phyloP scores from a whole-genome alignment of 805 yeast genomes.

The Spathaspora sp. region DNA sequence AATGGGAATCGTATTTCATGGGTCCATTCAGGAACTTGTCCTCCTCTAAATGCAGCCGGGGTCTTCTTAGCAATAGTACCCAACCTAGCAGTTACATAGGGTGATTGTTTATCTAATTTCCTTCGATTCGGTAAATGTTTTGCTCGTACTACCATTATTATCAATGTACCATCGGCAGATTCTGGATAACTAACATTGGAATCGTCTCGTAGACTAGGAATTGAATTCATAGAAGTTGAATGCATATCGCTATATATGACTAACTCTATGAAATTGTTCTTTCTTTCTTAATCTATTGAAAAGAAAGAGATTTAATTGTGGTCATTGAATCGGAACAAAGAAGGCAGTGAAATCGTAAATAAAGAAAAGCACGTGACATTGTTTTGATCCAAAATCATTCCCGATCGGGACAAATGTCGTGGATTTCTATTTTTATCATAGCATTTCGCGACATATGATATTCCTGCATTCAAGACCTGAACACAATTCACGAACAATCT shows the following conservation, averaged over 20 bases:
- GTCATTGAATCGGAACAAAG: neutral
- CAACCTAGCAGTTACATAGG: constrained; percentile 78
- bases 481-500: too few species aligned
- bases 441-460: neutral
- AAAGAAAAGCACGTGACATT: neutral
- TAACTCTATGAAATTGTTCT: too few species aligned
- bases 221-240: neutral
- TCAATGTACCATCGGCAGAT: constrained; percentile 53
- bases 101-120: constrained; percentile 89
- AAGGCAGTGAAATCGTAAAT: neutral
- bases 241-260: neutral
- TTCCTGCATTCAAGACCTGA: too few species aligned
- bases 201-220: neutral
- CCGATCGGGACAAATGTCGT: neutral
- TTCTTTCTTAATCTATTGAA: neutral
- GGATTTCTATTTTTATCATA: neutral
- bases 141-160: constrained; percentile 75
- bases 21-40: constrained; percentile 91
- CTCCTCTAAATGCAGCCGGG: constrained; percentile 76
- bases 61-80: constrained; percentile 82
- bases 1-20: constrained; percentile 68
- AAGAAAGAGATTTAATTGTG: neutral
- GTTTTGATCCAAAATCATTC: neutral
- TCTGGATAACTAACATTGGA: constrained; percentile 16
- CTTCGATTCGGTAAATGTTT: constrained; percentile 83